Conservation (phyloP, 192 early-diverging fungal genomes). For the Linnemannia exigua region DNA sequence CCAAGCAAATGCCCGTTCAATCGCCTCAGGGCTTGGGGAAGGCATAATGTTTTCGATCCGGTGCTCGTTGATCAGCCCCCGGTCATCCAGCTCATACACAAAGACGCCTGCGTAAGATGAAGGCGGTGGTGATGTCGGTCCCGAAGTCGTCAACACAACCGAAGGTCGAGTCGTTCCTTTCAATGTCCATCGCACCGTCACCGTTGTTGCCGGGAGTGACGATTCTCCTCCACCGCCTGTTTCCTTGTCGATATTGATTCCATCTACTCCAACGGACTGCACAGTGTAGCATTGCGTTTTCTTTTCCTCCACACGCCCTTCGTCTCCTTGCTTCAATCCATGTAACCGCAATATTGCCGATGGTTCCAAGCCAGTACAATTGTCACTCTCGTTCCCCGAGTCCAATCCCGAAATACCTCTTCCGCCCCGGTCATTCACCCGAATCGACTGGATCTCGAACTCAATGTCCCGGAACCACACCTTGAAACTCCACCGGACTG, state of each 20-base stretch:
- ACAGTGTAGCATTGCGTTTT: neutral
- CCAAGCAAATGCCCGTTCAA: conserved; percentile 56
- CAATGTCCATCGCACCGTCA: conserved; percentile 65
- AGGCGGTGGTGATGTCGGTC: conserved; percentile 38
- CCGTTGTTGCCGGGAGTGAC: conserved; percentile 29
- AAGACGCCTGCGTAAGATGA: conserved; percentile 62
- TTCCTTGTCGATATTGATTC: neutral
- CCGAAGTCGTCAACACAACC: conserved; percentile 41
- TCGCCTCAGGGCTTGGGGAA: conserved; percentile 60
- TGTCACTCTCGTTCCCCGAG: conserved; percentile 23
- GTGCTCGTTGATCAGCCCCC: conserved; percentile 62
- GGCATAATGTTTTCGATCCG: conserved; percentile 66
- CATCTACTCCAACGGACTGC: neutral
- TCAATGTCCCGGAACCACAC: conserved; percentile 66
- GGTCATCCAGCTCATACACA: conserved; percentile 60
- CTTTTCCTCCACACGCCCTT: neutral
- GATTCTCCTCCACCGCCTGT: neutral
- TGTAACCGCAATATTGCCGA: neutral
- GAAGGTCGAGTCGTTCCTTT: conserved; percentile 58
- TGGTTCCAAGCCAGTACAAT: neutral
- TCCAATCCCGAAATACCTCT: conserved; percentile 34
- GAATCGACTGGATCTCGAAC: conserved; percentile 62
- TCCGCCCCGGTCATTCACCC: conserved; percentile 49
- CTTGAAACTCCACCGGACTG: conserved; percentile 68
- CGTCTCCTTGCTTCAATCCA: neutral